Evolutionary conservation across 306 rosid genomes (phyloP).

Genomic region (Prunus salicina): DNA sequence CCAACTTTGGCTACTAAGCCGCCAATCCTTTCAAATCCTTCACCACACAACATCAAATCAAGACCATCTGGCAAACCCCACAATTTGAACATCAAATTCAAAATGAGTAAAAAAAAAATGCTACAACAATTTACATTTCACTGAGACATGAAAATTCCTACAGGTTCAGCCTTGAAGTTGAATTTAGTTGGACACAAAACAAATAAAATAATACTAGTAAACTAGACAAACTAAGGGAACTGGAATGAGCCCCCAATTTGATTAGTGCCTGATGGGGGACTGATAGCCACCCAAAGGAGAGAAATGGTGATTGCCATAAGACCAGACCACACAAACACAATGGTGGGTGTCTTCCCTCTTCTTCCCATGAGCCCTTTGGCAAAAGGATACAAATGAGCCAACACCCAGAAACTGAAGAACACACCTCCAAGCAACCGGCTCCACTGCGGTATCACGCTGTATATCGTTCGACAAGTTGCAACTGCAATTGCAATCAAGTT

Average conservation of each 20-base stretch:
- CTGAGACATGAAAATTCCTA: conserved; percentile 20
- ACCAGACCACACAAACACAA: conserved; percentile 81
- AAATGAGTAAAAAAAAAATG: neutral
- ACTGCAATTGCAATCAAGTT: conserved; percentile 61
- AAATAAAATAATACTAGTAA: neutral
- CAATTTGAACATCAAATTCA: conserved; percentile 2
- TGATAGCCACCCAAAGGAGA: conserved; percentile 76
- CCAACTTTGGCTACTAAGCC: no score
- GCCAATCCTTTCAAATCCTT: no score
- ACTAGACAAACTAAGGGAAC: conserved; percentile 39
- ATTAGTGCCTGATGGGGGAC: conserved; percentile 52
- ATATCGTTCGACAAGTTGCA: conserved; percentile 54
- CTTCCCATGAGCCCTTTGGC: conserved; percentile 80
- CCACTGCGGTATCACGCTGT: conserved; percentile 48
- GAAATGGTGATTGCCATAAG: conserved; percentile 67
- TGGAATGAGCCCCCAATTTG: conserved; percentile 73
- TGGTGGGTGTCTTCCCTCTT: conserved; percentile 63
- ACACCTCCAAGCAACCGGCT: conserved; percentile 64
- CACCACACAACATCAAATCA: no score
- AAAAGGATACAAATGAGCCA: conserved; percentile 72
- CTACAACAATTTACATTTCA: conserved; percentile 19
- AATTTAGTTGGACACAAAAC: conserved; percentile 15
- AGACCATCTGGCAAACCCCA: no score
- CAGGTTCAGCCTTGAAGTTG: conserved; percentile 25
- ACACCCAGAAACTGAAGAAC: conserved; percentile 79